A percentile compares a stretch with the other conserved stretches of the same genome.
phyloP scores from a whole-genome alignment of 192 early-diverging fungal genomes.

The Linnemannia elongata region DNA sequence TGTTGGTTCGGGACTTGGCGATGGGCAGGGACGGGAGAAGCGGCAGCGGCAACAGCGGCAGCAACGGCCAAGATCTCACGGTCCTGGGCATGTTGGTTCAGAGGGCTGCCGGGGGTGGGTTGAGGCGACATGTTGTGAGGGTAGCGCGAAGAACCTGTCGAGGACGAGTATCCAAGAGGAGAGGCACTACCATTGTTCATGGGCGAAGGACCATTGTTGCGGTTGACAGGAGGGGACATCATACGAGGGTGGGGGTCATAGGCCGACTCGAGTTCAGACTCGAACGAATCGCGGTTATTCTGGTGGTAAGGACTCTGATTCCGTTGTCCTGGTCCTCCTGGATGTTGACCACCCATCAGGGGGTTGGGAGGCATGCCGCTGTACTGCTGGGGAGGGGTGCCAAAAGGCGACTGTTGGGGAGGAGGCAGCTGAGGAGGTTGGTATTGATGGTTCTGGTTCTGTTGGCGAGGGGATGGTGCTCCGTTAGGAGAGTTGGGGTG shows the following conservation, averaged over 20 bases:
- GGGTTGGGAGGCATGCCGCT: slow-evolving; percentile 8
- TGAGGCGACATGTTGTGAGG: slow-evolving; percentile 33
- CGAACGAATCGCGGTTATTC: slow-evolving; percentile 29
- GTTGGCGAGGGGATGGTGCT: slow-evolving; percentile 10
- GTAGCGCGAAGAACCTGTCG: slow-evolving; percentile 12
- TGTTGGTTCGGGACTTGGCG: slow-evolving; percentile 17
- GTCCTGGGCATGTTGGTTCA: slow-evolving; percentile 19
- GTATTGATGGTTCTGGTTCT: slow-evolving; percentile 4
- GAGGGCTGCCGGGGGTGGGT: neutral
- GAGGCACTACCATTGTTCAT: neutral
- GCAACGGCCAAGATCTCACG: slow-evolving; percentile 42
- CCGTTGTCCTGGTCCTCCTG: neutral
- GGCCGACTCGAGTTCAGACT: slow-evolving; percentile 35
- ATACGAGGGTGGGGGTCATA: slow-evolving; percentile 34
- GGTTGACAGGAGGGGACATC: neutral
- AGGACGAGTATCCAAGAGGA: slow-evolving; percentile 19
- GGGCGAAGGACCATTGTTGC: neutral
- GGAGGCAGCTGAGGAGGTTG: slow-evolving; percentile 27
- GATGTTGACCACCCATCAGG: slow-evolving; percentile 14
- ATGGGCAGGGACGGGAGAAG: slow-evolving; percentile 23
- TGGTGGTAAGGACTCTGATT: slow-evolving; percentile 24
- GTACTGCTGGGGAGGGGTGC: slow-evolving; percentile 4
- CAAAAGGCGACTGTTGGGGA: slow-evolving; percentile 11
- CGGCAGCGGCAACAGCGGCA: slow-evolving; percentile 19
- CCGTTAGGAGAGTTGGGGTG: neutral